phyloP scores from a whole-genome alignment of 306 rosid species.

The Pueraria montana region DNA sequence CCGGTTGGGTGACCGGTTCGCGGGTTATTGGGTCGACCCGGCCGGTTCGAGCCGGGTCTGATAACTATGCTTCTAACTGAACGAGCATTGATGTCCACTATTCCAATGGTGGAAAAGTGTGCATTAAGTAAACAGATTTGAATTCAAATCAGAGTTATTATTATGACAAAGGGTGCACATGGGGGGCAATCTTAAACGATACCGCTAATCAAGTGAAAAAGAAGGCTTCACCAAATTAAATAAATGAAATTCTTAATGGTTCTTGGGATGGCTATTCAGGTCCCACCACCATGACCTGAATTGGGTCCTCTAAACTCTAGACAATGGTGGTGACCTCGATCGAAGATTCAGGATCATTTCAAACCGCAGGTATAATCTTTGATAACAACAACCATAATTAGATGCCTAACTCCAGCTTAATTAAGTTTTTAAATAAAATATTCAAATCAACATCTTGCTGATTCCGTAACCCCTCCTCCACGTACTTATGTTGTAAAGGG shows the following conservation, averaged over 20 bases:
- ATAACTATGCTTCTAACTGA: not conserved
- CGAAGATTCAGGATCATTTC: slow-evolving; percentile 52
- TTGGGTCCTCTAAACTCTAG: slow-evolving; percentile 37
- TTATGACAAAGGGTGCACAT: slow-evolving; percentile 53
- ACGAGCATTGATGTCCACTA: slow-evolving; percentile 18
- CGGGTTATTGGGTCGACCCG: no score
- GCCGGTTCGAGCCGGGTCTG: no score
- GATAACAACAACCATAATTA: slow-evolving; percentile 33
- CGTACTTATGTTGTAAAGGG: slow-evolving; percentile 1
- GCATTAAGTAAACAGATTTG: slow-evolving; percentile 46
- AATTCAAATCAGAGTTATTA: slow-evolving; percentile 52
- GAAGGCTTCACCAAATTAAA: slow-evolving; percentile 29
- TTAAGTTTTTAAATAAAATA: not conserved
- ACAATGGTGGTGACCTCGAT: slow-evolving; percentile 48
- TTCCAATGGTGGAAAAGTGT: slow-evolving; percentile 31
- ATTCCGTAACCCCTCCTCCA: slow-evolving; percentile 1
- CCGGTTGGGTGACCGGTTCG: no score
- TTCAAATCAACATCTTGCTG: slow-evolving; percentile 18
- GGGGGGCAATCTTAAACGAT: slow-evolving; percentile 38
- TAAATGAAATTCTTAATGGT: slow-evolving; percentile 29
- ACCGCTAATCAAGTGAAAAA: slow-evolving; percentile 49
- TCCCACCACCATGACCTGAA: slow-evolving; percentile 48
- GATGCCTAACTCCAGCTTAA: slow-evolving; percentile 26
- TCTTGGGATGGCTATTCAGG: slow-evolving; percentile 49
- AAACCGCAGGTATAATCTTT: slow-evolving; percentile 40